These are phyloP conservation scores for Pythium dissotocum DNA, from an alignment of 352 stramenopile genomes.

Conservation along the genomic window DNA sequence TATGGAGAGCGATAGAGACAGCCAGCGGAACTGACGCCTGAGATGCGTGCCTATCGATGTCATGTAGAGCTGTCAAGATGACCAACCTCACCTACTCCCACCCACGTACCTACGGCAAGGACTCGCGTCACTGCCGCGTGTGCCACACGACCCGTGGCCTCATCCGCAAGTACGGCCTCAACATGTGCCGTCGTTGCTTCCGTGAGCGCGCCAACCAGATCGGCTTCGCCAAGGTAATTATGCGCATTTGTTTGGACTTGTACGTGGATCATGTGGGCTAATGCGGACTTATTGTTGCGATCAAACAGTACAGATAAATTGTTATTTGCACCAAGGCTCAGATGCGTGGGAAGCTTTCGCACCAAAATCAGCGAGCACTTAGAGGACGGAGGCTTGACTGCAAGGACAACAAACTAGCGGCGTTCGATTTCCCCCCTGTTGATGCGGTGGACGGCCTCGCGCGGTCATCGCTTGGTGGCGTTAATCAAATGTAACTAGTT, in stretches of 20 bases:
- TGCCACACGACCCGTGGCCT: conserved; percentile 91
- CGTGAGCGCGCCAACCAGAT: conserved; percentile 93
- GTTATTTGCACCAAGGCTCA: conserved; percentile 20
- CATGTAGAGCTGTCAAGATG: conserved; percentile 69
- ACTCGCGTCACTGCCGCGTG: conserved; percentile 89
- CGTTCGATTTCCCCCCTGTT: conserved; percentile 13
- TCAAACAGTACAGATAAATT: conserved; percentile 37
- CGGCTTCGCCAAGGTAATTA: conserved; percentile 92
- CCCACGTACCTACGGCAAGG: conserved; percentile 88
- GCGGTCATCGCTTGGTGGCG: conserved; percentile 7
- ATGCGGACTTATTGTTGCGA: conserved; percentile 2
- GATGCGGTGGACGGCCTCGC: neutral
- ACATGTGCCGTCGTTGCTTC: conserved; percentile 97
- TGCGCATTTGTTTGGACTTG: neutral
- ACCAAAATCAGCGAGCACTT: conserved; percentile 24
- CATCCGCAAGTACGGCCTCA: conserved; percentile 96
- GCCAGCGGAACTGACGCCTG: neutral
- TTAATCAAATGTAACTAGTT: conserved; percentile 37
- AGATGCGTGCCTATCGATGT: neutral
- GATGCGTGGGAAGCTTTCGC: conserved; percentile 26
- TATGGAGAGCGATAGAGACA: neutral
- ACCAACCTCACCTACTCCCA: conserved; percentile 89
- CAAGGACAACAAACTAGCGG: conserved; percentile 27
- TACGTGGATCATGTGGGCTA: neutral
- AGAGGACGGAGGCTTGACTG: conserved; percentile 33